Percentiles rank a stretch among this genome's conserved stretches.
Conservation (phyloP, 768 basidiomycete species). For the Pulveroboletus sp. region DNA sequence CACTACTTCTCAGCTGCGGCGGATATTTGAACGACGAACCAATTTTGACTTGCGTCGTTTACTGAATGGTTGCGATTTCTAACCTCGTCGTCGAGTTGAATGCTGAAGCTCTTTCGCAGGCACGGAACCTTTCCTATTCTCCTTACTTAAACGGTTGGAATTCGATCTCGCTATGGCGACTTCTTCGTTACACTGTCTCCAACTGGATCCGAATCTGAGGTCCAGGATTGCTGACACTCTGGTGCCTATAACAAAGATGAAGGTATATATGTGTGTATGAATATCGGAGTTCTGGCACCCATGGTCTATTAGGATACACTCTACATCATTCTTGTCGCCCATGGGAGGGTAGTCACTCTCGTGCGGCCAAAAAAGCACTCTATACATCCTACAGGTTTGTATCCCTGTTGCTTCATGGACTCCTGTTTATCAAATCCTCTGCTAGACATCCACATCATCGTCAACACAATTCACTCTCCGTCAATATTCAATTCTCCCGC, state of each 20-base stretch:
- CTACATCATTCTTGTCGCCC: constrained; percentile 83
- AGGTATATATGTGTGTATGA: constrained; percentile 45
- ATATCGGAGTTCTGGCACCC: not conserved
- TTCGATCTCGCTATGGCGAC: constrained; percentile 77
- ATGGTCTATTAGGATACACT: constrained; percentile 65
- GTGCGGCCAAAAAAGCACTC: constrained; percentile 90
- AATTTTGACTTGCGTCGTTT: constrained; percentile 88
- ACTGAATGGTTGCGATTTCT: constrained; percentile 47
- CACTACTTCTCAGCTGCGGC: constrained; percentile 75
- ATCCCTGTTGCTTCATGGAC: not conserved
- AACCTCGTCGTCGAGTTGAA: not conserved
- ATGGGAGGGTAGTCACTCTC: constrained; percentile 76
- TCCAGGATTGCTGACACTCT: constrained; percentile 75
- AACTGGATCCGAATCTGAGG: constrained; percentile 64
- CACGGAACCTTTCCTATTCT: constrained; percentile 74
- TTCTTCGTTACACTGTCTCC: constrained; percentile 77
- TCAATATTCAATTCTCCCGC: constrained; percentile 74
- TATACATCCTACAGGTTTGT: constrained; percentile 84
- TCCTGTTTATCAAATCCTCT: not conserved
- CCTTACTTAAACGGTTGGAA: constrained; percentile 67
- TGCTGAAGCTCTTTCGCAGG: constrained; percentile 42
- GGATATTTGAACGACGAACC: constrained; percentile 82
- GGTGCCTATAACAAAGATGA: constrained; percentile 77
- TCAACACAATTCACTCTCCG: constrained; percentile 86
- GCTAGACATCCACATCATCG: constrained; percentile 80